Evolutionary conservation across 495 filamentous ascomycete genomes (phyloP).

Genomic region (Penicillium cinerascens): DNA sequence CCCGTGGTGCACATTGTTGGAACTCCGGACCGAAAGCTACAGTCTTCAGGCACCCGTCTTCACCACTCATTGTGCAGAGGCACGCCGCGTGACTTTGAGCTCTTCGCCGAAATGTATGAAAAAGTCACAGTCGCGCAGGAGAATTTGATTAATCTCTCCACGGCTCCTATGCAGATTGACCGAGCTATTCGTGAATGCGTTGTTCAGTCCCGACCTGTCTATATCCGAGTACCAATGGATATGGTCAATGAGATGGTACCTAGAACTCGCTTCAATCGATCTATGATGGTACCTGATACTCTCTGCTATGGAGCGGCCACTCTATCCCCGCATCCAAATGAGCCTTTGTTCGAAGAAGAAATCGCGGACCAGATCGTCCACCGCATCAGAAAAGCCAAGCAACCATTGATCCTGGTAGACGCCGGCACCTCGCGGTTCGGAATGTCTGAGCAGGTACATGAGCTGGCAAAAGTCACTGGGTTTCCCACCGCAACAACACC

Average conservation of each 20-base stretch:
- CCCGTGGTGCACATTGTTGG: conserved; percentile 79
- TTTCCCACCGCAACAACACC: conserved; percentile 30
- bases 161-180: conserved; percentile 34
- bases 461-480: conserved; percentile 17
- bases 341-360: conserved; percentile 3
- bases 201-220: conserved; percentile 36
- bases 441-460: conserved; percentile 18
- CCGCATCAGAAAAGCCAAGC: conserved; percentile 22
- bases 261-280: background rate
- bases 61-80: conserved; percentile 10
- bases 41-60: background rate
- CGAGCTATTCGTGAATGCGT: conserved; percentile 28
- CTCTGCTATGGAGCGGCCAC: too few species aligned
- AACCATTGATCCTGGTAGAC: conserved; percentile 35
- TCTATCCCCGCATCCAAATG: background rate
- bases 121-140: conserved; percentile 35
- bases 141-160: conserved; percentile 24
- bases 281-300: background rate
- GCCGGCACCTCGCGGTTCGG: conserved; percentile 19
- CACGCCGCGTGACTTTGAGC: background rate
- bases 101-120: conserved; percentile 12
- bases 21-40: background rate
- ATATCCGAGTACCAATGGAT: conserved; percentile 36
- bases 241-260: conserved; percentile 29
- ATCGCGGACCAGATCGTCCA: conserved; percentile 12